These are phyloP conservation scores for Lichtheimia ramosa DNA, from an alignment of 371 early-diverging fungal species.

Conservation along the genomic window DNA sequence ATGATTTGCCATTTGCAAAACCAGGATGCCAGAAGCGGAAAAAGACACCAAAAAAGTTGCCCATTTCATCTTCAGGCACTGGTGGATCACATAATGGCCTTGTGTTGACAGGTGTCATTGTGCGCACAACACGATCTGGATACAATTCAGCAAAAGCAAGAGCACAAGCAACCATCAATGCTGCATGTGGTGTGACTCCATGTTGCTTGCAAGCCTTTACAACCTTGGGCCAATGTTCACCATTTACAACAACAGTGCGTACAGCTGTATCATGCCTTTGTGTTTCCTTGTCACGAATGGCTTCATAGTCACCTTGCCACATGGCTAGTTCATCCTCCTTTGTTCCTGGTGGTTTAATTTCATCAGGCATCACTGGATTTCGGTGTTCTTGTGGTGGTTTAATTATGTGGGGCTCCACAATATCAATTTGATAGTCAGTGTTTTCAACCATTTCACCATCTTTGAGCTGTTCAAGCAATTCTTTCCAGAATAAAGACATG, in stretches of 20 bases:
- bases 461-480: conserved; percentile 22
- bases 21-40: conserved; percentile 14
- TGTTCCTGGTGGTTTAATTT: neutral
- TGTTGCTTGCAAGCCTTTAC: conserved; percentile 18
- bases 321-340: neutral
- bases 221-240: conserved; percentile 13
- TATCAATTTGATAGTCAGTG: neutral
- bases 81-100: conserved; percentile 33
- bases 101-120: conserved; percentile 37
- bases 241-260: conserved; percentile 11
- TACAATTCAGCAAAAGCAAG: conserved; percentile 30
- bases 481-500: conserved; percentile 27
- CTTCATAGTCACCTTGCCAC: conserved; percentile 38
- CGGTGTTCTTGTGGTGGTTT: conserved; percentile 23
- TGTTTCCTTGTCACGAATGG: conserved; percentile 8
- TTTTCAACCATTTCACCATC: neutral
- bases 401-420: conserved; percentile 1
- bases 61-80: conserved; percentile 26
- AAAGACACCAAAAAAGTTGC: conserved; percentile 39
- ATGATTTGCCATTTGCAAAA: neutral
- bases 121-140: conserved; percentile 7
- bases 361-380: conserved; percentile 1
- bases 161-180: conserved; percentile 21
- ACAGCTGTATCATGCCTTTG: conserved; percentile 25
- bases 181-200: conserved; percentile 32